phyloP scores from a whole-genome alignment of 257 asterid genomes.

The Dorcoceras hygrometricum region DNA sequence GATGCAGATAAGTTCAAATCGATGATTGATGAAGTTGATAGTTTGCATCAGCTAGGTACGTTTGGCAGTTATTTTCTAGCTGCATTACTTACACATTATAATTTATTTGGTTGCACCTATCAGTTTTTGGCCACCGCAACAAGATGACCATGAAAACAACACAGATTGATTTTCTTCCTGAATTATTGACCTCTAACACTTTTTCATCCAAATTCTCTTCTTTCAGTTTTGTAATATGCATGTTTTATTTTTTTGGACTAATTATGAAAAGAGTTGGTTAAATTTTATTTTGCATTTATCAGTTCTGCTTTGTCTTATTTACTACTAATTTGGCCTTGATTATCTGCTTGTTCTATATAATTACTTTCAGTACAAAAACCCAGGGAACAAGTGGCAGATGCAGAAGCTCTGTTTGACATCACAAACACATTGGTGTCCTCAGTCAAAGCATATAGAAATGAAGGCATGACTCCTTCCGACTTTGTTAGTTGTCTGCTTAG shows the following conservation, averaged over 20 bases:
- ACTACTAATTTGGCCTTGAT: background rate
- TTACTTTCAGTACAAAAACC: slow-evolving; percentile 64
- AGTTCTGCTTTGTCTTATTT: background rate
- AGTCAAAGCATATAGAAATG: slow-evolving; percentile 70
- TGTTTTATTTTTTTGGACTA: background rate
- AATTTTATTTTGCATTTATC: background rate
- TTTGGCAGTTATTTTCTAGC: slow-evolving; percentile 6
- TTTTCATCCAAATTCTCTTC: background rate
- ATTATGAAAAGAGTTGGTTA: background rate
- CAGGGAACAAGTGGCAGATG: slow-evolving; percentile 92
- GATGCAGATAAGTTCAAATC: slow-evolving; percentile 65
- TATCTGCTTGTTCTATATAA: background rate
- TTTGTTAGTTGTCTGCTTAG: slow-evolving; percentile 64
- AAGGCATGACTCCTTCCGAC: slow-evolving; percentile 74
- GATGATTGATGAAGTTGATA: slow-evolving; percentile 74
- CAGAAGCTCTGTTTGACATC: slow-evolving; percentile 87
- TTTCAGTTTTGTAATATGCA: background rate
- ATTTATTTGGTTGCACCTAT: background rate
- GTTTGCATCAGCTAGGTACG: slow-evolving; percentile 76
- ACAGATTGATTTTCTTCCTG: background rate
- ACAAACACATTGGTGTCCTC: slow-evolving; percentile 78
- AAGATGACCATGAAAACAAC: no score
- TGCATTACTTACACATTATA: background rate
- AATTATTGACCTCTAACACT: background rate
- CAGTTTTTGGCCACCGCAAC: background rate